phyloP scores from a whole-genome alignment of 1,284 basidiomycete species.

The Boletus semigastroideus region DNA sequence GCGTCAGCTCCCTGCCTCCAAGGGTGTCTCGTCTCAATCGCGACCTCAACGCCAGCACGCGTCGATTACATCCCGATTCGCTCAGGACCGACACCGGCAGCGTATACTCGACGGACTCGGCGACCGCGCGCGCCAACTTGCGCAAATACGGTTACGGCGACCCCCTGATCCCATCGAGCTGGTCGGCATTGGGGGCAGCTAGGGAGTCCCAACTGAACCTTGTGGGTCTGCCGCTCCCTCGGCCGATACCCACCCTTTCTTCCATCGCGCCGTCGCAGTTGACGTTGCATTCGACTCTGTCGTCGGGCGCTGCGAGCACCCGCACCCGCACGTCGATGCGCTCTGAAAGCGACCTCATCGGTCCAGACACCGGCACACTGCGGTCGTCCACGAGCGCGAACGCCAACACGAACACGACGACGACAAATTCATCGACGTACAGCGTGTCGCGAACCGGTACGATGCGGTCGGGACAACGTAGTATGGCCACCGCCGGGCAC shows the following conservation, averaged over 20 bases:
- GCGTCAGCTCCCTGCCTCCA: neutral
- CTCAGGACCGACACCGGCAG: constrained; percentile 20
- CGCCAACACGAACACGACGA: neutral
- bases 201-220: constrained; percentile 19
- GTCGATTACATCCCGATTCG: constrained; percentile 2
- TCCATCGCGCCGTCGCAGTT: constrained; percentile 14
- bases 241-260: neutral
- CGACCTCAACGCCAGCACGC: neutral
- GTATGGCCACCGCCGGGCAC: neutral
- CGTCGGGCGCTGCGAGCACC: constrained; percentile 2
- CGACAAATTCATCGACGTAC: neutral
- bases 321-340: neutral
- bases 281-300: constrained; percentile 6
- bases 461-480: constrained; percentile 5
- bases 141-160: constrained; percentile 26
- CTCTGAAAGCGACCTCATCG: constrained; percentile 1
- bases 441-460: constrained; percentile 16
- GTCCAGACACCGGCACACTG: neutral
- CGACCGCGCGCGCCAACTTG: constrained; percentile 25
- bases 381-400: neutral
- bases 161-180: constrained; percentile 25
- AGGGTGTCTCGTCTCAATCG: constrained; percentile 10
- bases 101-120: constrained; percentile 29
- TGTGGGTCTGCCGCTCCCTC: constrained; percentile 8
- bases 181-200: constrained; percentile 19